Evolutionary conservation across 257 asterid genomes (phyloP), one percentile per base, ranked within the genome.

Genomic region (Solanum etuberosum): DNA sequence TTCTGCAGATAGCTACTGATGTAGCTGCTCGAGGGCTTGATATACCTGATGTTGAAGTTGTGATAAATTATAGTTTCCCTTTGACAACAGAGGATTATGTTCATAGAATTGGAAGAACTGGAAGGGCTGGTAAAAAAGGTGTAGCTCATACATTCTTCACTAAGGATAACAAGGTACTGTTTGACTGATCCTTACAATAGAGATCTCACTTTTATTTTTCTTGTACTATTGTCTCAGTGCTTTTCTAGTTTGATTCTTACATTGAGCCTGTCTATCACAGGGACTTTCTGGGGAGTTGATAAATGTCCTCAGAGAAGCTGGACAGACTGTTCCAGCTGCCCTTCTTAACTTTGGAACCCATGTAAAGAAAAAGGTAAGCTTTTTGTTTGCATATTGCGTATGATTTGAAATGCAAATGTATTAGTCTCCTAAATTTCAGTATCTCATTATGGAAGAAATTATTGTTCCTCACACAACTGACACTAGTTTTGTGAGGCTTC

Each of bases 131-230:
- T 90, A 97, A 97, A 90, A 97, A 97, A 90, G 99, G 99, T 87
- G 99, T 97, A 83, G 99, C 99, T 70, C 99, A 97, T 93, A 97
- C 99, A 83, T 97, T 97, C 94, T 97, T 97, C 89, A 97, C 96
- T 1, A 94, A 94, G 93, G 99, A 97, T 37, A 97, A 97, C 90
- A 97, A 95, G 98, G 99, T 96, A 89, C 76, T 72, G 57, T 31
- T 86, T 18, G 42, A 9, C 23, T 27, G 85, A 48, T 81, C 67
- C n/a, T 29, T 81, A 5, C 34, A 29, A 48, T 32, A 9, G 85
- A 81, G 38, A 51, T 31, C 7, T 40, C 35, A 9, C 65, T 8
- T 29, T 81, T 72, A 71, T 20, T 12, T 70, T 31, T 13, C 6
- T 43, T 48, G 21, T 81, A 29, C 43, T 81, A 51, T 81, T 48